Base-by-base conservation (phyloP, 805 yeast genomes). In the Zygoascus bituminiphila region DNA sequence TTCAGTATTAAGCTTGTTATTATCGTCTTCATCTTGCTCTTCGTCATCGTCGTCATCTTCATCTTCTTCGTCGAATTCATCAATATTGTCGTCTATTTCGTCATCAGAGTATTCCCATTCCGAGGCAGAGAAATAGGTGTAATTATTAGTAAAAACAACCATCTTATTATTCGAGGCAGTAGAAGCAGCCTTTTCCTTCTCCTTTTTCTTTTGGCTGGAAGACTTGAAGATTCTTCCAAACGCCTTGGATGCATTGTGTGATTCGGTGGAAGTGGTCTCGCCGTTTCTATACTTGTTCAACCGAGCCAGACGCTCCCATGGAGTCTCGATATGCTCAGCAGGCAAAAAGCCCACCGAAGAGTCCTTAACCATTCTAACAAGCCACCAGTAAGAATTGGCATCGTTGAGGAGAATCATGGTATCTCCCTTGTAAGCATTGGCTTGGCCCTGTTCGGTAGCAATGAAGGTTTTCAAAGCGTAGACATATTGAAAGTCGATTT, bases 381-480 rank as follows among this genome's bases (percentile, higher is more conserved):
- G 71, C 98, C 98, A 93, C 98, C 98, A 93, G 67, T 93, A 93
- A 52, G 86, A 77, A 66, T 93, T 96, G 44, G 84, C 81, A 61
- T 93, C 98, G 61, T 88, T 88, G 31, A 93, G 68, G 17, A 93
- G 68, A 40, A 77, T 71, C 54, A 94, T 91, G 1, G 94, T 81
- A 58, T 88, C 96, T 60, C 91, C 89, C 54, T 87, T 79, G 19
- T 69, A 63, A 9, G 91, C 73, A 50, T 83, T 79, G 56, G 95
- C 84, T 66, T 91, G 98, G 42, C 93, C 87, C 4, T 91, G 88
- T 61, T 88, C 96, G 4, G 96, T 95, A 1, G 97, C 98, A 45
- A 74, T 75, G 58, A 93, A 91, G 45, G 88, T 88, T 57, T 84
- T 87, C 26, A 89, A 68, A 0, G 96, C 96, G 63, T 89, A 89